Evolutionary conservation across 352 stramenopile species (phyloP).

Genomic region (Globisporangium iwayamae): DNA sequence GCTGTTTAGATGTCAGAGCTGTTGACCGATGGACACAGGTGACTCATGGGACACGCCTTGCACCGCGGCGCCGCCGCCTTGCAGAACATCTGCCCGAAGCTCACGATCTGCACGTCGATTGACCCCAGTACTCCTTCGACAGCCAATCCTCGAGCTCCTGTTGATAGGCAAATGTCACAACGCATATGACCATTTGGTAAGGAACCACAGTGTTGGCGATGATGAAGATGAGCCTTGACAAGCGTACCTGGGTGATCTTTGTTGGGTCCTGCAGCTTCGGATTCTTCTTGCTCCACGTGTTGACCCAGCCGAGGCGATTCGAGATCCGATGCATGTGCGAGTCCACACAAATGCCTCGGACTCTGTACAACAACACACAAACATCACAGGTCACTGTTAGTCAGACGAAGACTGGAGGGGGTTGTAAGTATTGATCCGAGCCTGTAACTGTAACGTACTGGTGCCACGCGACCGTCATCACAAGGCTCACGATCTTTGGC

Average conservation of each 20-base stretch:
- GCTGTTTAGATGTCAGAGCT: neutral
- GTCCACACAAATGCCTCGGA: slow-evolving; percentile 93
- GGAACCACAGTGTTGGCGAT: neutral
- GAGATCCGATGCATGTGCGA: slow-evolving; percentile 97
- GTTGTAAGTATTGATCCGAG: neutral
- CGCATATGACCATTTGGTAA: neutral
- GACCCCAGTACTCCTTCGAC: slow-evolving; percentile 84
- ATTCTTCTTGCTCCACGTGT: slow-evolving; percentile 84
- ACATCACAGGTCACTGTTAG: neutral
- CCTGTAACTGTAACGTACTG: slow-evolving; percentile 33
- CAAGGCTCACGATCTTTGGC: slow-evolving; percentile 95
- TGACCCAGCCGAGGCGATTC: slow-evolving; percentile 93
- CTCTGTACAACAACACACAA: slow-evolving; percentile 24
- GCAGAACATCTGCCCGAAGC: slow-evolving; percentile 94
- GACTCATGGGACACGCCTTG: slow-evolving; percentile 53
- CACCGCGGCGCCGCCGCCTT: slow-evolving; percentile 61
- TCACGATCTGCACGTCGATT: slow-evolving; percentile 93
- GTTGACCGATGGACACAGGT: slow-evolving; percentile 64
- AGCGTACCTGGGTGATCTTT: slow-evolving; percentile 73
- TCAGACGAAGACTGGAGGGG: no score
- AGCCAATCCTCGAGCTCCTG: slow-evolving; percentile 94
- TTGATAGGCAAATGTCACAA: slow-evolving; percentile 1
- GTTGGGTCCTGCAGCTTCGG: slow-evolving; percentile 85
- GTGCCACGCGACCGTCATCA: slow-evolving; percentile 90
- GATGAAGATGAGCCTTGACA: no score